Percentiles rank a stretch among this genome's conserved stretches.
Conservation (phyloP, 768 basidiomycete genomes). For the Rhodosporidiobolus odoratus region DNA sequence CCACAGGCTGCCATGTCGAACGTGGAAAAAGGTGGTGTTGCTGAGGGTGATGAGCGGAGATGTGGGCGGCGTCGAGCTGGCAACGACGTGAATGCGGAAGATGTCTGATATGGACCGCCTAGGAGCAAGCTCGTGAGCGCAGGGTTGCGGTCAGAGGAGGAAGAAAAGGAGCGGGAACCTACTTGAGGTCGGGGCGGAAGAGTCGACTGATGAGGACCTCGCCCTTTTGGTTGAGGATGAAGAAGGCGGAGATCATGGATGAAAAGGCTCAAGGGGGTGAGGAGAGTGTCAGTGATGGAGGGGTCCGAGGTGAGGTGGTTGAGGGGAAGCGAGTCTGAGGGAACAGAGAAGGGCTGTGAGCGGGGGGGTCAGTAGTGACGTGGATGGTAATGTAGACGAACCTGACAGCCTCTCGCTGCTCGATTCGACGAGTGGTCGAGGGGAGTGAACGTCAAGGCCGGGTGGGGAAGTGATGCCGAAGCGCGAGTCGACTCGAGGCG, state of each 20-base stretch:
- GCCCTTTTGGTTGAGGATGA: constrained; percentile 98
- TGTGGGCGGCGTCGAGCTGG: constrained; percentile 66
- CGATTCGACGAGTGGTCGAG: no score
- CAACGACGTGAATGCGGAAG: constrained; percentile 97
- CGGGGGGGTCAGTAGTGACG: not conserved
- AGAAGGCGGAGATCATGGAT: constrained; percentile 48
- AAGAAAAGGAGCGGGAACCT: constrained; percentile 41
- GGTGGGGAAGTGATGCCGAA: no score
- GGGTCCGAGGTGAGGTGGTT: not conserved
- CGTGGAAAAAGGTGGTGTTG: constrained; percentile 98
- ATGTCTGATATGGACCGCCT: constrained; percentile 49
- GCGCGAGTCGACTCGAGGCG: no score
- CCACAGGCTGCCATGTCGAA: constrained; percentile 89
- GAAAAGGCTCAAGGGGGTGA: not conserved
- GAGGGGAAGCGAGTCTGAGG: not conserved
- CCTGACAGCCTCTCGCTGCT: no score
- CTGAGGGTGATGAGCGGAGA: constrained; percentile 96
- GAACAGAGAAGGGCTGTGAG: not conserved
- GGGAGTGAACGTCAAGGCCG: no score
- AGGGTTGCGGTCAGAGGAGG: not conserved
- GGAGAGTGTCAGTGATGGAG: not conserved
- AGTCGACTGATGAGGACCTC: constrained; percentile 96
- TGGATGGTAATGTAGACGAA: not conserved
- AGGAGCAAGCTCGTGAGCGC: no score
- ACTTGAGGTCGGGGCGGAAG: constrained; percentile 97